These are phyloP conservation scores for Scleromitrula shiraiana DNA, from an alignment of 2,329 filamentous ascomycete genomes.

Conservation along the genomic window DNA sequence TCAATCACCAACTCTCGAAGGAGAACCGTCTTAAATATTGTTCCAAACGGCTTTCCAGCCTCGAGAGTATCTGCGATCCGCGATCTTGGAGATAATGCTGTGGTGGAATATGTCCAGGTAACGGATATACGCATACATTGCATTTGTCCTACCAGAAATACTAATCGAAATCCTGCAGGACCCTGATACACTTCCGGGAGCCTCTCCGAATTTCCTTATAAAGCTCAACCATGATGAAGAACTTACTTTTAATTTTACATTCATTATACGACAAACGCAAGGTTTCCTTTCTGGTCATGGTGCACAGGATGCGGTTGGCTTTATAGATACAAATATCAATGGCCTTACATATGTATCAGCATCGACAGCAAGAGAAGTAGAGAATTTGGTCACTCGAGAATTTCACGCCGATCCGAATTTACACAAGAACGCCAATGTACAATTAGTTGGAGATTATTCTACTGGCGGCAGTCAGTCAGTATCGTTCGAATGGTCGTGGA, in stretches of 20 bases:
- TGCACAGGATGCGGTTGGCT: conserved; percentile 41
- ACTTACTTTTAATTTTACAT: conserved; percentile 86
- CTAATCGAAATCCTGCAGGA: conserved; percentile 49
- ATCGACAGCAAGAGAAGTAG: conserved; percentile 76
- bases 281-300: conserved; percentile 34
- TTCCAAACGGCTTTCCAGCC: conserved; percentile 83
- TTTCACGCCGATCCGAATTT: conserved; percentile 96
- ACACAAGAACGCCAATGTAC: conserved; percentile 94
- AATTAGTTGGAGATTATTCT: conserved; percentile 84
- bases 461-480: conserved; percentile 79
- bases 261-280: conserved; percentile 58
- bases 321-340: conserved; percentile 68
- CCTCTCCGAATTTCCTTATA: conserved; percentile 67
- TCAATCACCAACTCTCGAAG: conserved; percentile 72
- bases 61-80: conserved; percentile 66
- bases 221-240: conserved; percentile 89
- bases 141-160: conserved; percentile 6
- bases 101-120: conserved; percentile 91
- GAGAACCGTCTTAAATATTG: conserved; percentile 67
- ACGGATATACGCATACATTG: conserved; percentile 12
- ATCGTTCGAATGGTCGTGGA: conserved; percentile 93
- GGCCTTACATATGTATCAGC: conserved; percentile 91
- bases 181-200: conserved; percentile 50
- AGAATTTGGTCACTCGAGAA: conserved; percentile 88
- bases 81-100: conserved; percentile 62